phyloP scores from a whole-genome alignment of 345 rosid species.

The Gossypium herbaceum region DNA sequence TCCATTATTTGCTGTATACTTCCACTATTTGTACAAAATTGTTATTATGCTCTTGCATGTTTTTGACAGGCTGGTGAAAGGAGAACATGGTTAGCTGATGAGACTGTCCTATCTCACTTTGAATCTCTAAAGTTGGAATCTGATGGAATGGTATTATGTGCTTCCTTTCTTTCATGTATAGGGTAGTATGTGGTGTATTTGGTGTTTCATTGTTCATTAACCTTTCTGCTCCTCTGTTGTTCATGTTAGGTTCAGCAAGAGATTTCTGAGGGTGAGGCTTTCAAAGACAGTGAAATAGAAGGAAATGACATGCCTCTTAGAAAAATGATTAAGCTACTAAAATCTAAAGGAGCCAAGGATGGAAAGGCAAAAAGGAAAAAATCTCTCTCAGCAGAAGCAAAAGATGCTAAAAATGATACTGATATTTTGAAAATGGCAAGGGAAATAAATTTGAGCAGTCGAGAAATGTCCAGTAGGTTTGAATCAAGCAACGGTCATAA shows the following conservation, averaged over 20 bases:
- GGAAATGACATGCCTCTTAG: conserved; percentile 77
- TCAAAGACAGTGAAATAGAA: conserved; percentile 58
- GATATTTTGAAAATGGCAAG: conserved; percentile 87
- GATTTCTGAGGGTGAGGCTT: conserved; percentile 38
- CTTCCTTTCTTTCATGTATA: conserved; percentile 13
- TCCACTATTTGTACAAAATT: not conserved
- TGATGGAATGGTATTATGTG: conserved; percentile 48
- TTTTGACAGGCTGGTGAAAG: conserved; percentile 55
- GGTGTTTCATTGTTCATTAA: conserved; percentile 8
- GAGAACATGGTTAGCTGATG: conserved; percentile 79
- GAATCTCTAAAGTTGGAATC: conserved; percentile 59
- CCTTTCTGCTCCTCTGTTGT: conserved; percentile 16
- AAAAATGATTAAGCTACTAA: conserved; percentile 64
- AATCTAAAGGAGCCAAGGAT: conserved; percentile 58
- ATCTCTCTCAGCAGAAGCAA: conserved; percentile 39
- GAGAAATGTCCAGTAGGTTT: conserved; percentile 46
- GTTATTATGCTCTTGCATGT: conserved; percentile 15
- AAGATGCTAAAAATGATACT: conserved; percentile 55
- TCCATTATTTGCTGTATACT: not conserved
- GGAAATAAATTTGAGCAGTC: conserved; percentile 74
- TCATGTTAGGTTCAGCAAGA: conserved; percentile 48
- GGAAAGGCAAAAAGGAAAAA: conserved; percentile 48
- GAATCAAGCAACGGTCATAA: conserved; percentile 77
- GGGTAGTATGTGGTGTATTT: conserved; percentile 13
- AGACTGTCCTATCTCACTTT: conserved; percentile 62